phyloP scores from a whole-genome alignment of 1,284 basidiomycete genomes.

The Fomes fomentarius region DNA sequence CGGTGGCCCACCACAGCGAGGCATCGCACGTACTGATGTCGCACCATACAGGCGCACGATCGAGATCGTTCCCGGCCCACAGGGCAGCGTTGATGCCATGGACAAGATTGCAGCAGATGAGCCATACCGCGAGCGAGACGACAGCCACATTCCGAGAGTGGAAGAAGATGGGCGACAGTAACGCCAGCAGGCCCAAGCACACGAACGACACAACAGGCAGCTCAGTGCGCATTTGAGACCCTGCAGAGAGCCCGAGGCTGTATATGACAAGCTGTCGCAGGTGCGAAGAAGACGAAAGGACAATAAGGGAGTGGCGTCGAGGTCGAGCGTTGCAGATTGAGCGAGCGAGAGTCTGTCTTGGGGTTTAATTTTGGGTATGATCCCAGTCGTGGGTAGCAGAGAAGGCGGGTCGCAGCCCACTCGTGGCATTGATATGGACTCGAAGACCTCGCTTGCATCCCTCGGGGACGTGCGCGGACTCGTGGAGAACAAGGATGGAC shows the following conservation, averaged over 20 bases:
- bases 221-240: constrained; percentile 57
- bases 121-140: constrained; percentile 52
- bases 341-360: background rate
- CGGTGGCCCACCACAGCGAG: background rate
- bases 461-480: background rate
- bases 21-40: constrained; percentile 47
- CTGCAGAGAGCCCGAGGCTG: too few relatives aligned
- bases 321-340: constrained; percentile 15
- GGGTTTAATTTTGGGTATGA: constrained; percentile 10
- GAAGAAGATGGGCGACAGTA: constrained; percentile 41
- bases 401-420: background rate
- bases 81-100: constrained; percentile 47
- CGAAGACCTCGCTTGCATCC: background rate
- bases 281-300: too few relatives aligned
- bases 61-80: constrained; percentile 43
- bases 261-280: too few relatives aligned
- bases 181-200: constrained; percentile 43
- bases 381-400: background rate
- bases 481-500: constrained; percentile 14
- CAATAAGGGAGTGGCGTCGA: constrained; percentile 2
- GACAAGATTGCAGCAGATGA: constrained; percentile 44
- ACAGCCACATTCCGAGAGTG: constrained; percentile 51
- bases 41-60: constrained; percentile 47
- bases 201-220: constrained; percentile 53
- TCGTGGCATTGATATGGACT: constrained; percentile 1